Conservation (phyloP, 1,139 yeast genomes). For the Yarrowia galli region DNA sequence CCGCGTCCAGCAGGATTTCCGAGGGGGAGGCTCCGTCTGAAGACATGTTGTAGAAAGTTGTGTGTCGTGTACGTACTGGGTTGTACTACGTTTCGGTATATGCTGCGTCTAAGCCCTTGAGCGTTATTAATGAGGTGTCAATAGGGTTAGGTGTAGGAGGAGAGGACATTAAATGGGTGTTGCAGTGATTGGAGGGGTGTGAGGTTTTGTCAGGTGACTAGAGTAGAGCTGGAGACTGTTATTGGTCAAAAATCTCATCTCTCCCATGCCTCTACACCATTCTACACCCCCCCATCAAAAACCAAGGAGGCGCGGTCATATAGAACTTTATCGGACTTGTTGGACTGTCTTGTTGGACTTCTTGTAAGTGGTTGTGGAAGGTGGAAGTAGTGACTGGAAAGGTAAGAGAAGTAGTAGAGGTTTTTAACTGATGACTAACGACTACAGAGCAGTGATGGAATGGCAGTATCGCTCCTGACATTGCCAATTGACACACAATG, state of each 20-base stretch:
- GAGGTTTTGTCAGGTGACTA: neutral
- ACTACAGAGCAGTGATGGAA: too few relatives aligned
- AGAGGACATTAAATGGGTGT: neutral
- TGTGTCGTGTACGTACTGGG: neutral
- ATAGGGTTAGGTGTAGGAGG: slow-evolving; percentile 20
- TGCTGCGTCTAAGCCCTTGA: slow-evolving; percentile 22
- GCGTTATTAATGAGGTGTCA: slow-evolving; percentile 37
- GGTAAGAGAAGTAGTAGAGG: too few relatives aligned
- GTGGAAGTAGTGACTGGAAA: too few relatives aligned
- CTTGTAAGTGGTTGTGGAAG: too few relatives aligned
- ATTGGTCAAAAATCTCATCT: neutral
- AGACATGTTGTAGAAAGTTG: slow-evolving; percentile 40
- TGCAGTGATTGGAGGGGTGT: too few relatives aligned
- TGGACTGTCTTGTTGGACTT: neutral
- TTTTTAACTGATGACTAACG: too few relatives aligned
- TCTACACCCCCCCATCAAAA: neutral
- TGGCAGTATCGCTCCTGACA: too few relatives aligned
- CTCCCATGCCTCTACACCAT: neutral
- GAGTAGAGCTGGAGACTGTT: neutral
- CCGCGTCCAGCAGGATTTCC: slow-evolving; percentile 86
- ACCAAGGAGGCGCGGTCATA: slow-evolving; percentile 16
- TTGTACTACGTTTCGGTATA: neutral
- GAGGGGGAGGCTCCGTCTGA: slow-evolving; percentile 74
- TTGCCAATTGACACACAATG: too few relatives aligned
- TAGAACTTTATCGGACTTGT: slow-evolving; percentile 13